These are phyloP conservation scores for Triticum turgidum DNA, from an alignment of 176 grass and related monocot genomes.

Conservation along the genomic window DNA sequence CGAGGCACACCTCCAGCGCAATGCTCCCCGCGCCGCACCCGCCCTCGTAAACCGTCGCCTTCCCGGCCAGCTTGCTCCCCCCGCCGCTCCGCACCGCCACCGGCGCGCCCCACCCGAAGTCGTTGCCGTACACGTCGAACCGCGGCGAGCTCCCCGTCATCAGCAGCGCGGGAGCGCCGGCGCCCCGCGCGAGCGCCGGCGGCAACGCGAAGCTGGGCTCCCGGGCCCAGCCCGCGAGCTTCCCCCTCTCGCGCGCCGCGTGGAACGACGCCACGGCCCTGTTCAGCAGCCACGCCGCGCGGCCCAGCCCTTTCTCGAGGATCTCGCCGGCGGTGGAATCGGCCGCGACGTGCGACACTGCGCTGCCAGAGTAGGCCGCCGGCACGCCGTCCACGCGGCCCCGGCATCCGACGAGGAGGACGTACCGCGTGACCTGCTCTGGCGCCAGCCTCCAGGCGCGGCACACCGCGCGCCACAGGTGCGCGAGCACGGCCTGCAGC, in stretches of 20 bases:
- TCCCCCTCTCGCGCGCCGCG: background rate
- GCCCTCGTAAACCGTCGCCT: constrained; percentile 3
- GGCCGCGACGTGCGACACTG: background rate
- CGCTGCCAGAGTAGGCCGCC: background rate
- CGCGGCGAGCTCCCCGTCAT: background rate
- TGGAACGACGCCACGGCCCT: background rate
- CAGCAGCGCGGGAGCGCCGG: background rate
- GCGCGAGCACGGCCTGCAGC: background rate
- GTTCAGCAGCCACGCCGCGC: background rate
- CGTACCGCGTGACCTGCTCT: background rate
- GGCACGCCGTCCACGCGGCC: background rate
- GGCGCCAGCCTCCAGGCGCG: background rate
- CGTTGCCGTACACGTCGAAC: background rate
- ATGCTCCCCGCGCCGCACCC: background rate
- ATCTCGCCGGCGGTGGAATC: background rate
- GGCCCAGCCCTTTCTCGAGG: background rate
- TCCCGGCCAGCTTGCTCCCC: constrained; percentile 19
- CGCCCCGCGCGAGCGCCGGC: background rate
- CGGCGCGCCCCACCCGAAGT: background rate
- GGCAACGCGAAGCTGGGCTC: background rate
- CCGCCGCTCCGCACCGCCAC: background rate
- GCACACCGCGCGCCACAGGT: background rate
- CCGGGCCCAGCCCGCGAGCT: background rate
- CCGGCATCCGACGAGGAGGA: background rate
- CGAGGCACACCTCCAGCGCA: background rate